Evolutionary conservation across 1,139 yeast genomes (phyloP), one percentile per base, ranked within the genome.

Genomic region (Debaryomycetaceae sp.): DNA sequence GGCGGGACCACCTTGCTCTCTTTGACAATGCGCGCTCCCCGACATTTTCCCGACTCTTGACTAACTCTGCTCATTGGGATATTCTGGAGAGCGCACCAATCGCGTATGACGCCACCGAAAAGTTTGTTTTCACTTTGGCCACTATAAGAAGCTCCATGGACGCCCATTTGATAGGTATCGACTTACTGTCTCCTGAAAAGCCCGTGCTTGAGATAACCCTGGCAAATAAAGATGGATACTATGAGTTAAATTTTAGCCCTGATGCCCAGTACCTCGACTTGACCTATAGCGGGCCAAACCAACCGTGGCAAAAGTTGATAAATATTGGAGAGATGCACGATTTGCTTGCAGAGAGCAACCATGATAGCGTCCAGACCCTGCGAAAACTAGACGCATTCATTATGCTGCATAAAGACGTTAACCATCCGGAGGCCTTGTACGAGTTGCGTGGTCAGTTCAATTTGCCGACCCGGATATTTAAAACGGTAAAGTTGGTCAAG

Each of bases 1-100:
- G 79, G 1, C 69, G 56, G 43, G 73, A 72, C 32, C 94, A 83
- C 43, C 51, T 90, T 27, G 94, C 77, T 1, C 68, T 71, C 37
- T 87, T 76, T 44, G 61, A 73, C 5, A 57, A 65, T 3, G 58
- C 73, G 1, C 51, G 56, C 2, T 43, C 74, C 1, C 30, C 53
- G 1, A 49, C 50, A 5, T 79, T 81, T 4, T 47, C 49, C 5
- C 59, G 52, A 27, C 36, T 75, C 12, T 49, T 85, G 23, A 77
- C 93, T 0, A 26, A 40, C 1, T 43, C 62, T 1, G 77, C 79
- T 10, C 53, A 65, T 2, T 85, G 85, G 87, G 94, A 79, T 41
- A 77, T 79, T 3, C 62, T 67, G 20, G 66, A 57, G 16, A 67
- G 72, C 5, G 76, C 78, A 1, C 58, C 58, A 1, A 52, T 76